These are phyloP conservation scores for Hibiscus tridactylites DNA, from an alignment of 345 rosid genomes.

Conservation along the genomic window DNA sequence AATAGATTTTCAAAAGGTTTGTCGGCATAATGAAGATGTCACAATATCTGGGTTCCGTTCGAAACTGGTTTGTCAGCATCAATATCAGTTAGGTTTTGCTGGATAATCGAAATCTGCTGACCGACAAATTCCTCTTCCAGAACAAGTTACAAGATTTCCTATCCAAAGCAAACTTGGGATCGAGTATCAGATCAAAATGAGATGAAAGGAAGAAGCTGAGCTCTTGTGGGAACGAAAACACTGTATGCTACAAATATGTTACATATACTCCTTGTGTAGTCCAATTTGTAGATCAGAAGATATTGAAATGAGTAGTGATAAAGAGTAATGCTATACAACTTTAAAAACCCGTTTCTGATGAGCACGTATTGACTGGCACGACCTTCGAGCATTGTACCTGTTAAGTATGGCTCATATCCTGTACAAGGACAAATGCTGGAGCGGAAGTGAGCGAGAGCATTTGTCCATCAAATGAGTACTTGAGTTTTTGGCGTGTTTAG, in stretches of 20 bases:
- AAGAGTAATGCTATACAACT: conserved; percentile 72
- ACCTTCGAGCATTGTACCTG: conserved; percentile 60
- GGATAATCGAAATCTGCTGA: not conserved
- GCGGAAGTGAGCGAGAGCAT: too few relatives aligned
- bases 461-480: too few relatives aligned
- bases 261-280: conserved; percentile 42
- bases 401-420: too few relatives aligned
- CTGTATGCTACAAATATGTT: not conserved
- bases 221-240: not conserved
- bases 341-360: conserved; percentile 81
- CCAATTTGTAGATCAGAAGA: conserved; percentile 84
- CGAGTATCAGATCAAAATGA: too few relatives aligned
- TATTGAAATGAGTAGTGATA: conserved; percentile 70
- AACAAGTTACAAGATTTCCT: not conserved
- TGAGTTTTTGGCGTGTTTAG: too few relatives aligned
- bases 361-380: conserved; percentile 74
- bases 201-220: too few relatives aligned
- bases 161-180: too few relatives aligned
- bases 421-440: too few relatives aligned
- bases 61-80: too few relatives aligned
- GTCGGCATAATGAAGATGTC: not conserved
- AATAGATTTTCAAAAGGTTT: too few relatives aligned
- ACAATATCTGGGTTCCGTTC: not conserved
- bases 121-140: not conserved
- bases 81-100: not conserved